These are phyloP conservation scores for Hyaloperonospora brassicae DNA, from an alignment of 352 stramenopile species.

Conservation along the genomic window DNA sequence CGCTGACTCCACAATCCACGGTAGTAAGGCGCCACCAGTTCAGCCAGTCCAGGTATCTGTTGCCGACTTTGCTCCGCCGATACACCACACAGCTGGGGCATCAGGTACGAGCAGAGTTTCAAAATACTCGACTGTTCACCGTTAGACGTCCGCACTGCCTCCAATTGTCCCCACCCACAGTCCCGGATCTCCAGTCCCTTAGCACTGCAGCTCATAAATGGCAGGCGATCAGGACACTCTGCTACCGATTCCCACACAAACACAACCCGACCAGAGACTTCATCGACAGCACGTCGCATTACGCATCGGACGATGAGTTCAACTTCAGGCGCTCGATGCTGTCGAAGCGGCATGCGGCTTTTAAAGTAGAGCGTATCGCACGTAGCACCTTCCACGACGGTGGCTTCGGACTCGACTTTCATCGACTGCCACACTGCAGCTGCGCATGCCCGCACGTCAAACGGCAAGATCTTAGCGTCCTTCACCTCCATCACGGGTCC, in stretches of 20 bases:
- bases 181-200: constrained; percentile 41
- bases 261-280: constrained; percentile 28
- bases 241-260: constrained; percentile 47
- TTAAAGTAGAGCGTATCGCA: constrained; percentile 35
- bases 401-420: constrained; percentile 25
- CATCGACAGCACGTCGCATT: constrained; percentile 34
- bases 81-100: constrained; percentile 26
- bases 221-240: constrained; percentile 25
- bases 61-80: constrained; percentile 33
- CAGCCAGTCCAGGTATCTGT: constrained; percentile 37
- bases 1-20: constrained; percentile 38
- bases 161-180: constrained; percentile 41
- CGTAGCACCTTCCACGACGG: constrained; percentile 20
- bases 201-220: constrained; percentile 16
- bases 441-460: constrained; percentile 30
- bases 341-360: constrained; percentile 28
- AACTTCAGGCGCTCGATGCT: constrained; percentile 26
- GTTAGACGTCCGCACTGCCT: constrained; percentile 19
- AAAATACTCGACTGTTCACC: constrained; percentile 39
- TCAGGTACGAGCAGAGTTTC: constrained; percentile 49
- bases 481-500: constrained; percentile 46
- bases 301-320: constrained; percentile 34
- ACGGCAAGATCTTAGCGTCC: constrained; percentile 43
- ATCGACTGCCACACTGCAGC: constrained; percentile 33
- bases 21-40: constrained; percentile 37